Conservation (phyloP, 2,329 filamentous ascomycete genomes). For the Emergomyces africanus region DNA sequence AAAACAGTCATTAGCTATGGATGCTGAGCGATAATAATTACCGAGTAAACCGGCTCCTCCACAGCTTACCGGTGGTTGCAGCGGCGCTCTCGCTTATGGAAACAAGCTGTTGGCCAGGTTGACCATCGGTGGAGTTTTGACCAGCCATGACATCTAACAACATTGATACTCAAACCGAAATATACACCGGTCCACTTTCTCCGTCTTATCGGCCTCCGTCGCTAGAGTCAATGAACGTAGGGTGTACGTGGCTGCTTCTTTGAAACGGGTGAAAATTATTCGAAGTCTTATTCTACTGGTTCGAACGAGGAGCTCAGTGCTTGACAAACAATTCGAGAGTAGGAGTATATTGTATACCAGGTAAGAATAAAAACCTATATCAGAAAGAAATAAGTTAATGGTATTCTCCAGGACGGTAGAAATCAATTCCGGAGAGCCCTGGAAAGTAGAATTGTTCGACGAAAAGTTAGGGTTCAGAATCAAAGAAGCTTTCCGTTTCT, state of each 20-base stretch:
- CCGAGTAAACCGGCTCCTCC: not conserved
- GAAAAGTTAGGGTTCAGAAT: not conserved
- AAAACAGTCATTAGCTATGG: constrained; percentile 4
- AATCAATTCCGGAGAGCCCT: not conserved
- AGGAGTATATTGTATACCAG: not conserved
- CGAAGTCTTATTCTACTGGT: not conserved
- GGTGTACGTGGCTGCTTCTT: not conserved
- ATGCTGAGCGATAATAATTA: constrained; percentile 4
- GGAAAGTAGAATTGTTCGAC: no score
- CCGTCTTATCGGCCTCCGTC: not conserved
- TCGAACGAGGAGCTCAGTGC: not conserved
- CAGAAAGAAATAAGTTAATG: not conserved
- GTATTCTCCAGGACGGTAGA: not conserved
- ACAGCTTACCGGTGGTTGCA: constrained; percentile 26
- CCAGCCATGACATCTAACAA: constrained; percentile 27
- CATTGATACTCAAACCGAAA: constrained; percentile 15
- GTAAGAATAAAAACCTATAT: not conserved
- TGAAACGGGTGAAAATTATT: not conserved
- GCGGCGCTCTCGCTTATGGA: constrained; percentile 30
- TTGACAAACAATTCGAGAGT: not conserved
- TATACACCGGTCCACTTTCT: not conserved
- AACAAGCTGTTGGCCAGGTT: constrained; percentile 26
- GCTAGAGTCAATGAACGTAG: not conserved
- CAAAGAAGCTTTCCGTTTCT: not conserved
- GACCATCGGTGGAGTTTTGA: constrained; percentile 22